Percentiles rank a stretch among this genome's conserved stretches.
phyloP scores from a whole-genome alignment of 257 asterid genomes.

The Salvia hispanica region DNA sequence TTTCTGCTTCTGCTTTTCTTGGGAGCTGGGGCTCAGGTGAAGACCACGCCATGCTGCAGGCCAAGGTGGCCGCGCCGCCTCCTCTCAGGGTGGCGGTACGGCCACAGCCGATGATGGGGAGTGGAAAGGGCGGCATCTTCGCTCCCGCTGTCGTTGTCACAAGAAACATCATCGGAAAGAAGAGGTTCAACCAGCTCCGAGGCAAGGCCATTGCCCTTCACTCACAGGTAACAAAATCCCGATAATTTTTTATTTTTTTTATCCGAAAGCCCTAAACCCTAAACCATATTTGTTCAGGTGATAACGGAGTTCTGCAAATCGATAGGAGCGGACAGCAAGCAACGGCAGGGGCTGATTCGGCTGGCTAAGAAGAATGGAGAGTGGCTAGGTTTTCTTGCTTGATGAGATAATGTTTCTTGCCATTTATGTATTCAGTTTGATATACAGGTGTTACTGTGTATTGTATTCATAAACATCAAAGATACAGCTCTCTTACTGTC shows the following conservation, averaged over 20 bases:
- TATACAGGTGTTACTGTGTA: conserved; percentile 27
- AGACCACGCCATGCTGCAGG: conserved; percentile 45
- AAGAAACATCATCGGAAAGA: conserved; percentile 79
- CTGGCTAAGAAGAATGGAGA: conserved; percentile 94
- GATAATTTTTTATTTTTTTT: neutral
- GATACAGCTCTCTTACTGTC: conserved; percentile 1
- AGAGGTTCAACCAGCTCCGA: conserved; percentile 81
- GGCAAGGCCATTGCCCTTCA: conserved; percentile 96
- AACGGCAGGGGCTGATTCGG: conserved; percentile 85
- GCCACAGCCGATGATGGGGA: conserved; percentile 81
- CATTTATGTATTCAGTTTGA: neutral
- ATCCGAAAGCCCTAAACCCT: neutral
- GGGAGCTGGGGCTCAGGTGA: conserved; percentile 73
- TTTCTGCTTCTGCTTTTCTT: conserved; percentile 61
- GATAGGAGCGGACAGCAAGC: conserved; percentile 89
- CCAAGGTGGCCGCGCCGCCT: conserved; percentile 39
- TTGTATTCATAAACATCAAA: conserved; percentile 18
- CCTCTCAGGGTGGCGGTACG: conserved; percentile 43
- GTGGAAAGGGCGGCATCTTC: conserved; percentile 71
- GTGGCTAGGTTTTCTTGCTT: conserved; percentile 81
- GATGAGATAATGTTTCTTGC: conserved; percentile 21
- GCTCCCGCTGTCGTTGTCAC: conserved; percentile 77
- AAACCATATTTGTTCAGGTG: conserved; percentile 44
- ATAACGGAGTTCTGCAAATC: conserved; percentile 93
- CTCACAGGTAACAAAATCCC: conserved; percentile 67